These are phyloP conservation scores for Cerrena zonata DNA, from an alignment of 1,284 basidiomycete species.

Conservation along the genomic window DNA sequence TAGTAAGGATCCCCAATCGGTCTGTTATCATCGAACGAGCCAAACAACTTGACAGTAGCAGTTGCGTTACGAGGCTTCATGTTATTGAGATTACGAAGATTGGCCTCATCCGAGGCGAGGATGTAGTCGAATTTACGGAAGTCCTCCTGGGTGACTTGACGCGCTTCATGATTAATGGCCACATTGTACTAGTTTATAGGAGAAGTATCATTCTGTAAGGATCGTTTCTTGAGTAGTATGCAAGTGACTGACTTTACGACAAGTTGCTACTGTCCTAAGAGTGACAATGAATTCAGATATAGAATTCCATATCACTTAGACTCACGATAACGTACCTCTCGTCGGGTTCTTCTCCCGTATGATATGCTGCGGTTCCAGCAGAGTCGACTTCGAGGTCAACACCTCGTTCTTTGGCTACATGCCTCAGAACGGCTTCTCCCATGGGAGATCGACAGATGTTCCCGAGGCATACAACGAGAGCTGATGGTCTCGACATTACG, in stretches of 20 bases:
- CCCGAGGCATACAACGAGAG: slow-evolving; percentile 70
- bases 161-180: slow-evolving; percentile 54
- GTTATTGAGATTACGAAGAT: slow-evolving; percentile 51
- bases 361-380: slow-evolving; percentile 68
- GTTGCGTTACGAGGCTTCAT: slow-evolving; percentile 52
- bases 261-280: slow-evolving; percentile 56
- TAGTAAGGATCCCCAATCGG: slow-evolving; percentile 73
- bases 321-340: slow-evolving; percentile 45
- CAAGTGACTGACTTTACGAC: slow-evolving; percentile 45
- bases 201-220: slow-evolving; percentile 2
- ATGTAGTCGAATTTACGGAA: slow-evolving; percentile 66
- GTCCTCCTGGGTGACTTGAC: slow-evolving; percentile 52
- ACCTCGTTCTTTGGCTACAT: slow-evolving; percentile 57
- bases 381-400: slow-evolving; percentile 64
- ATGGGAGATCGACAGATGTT: slow-evolving; percentile 78
- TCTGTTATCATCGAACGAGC: slow-evolving; percentile 62
- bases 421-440: slow-evolving; percentile 68
- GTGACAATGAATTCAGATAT: background rate
- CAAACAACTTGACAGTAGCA: slow-evolving; percentile 64
- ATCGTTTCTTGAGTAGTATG: background rate
- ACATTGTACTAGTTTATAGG: slow-evolving; percentile 46
- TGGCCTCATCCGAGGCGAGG: slow-evolving; percentile 63
- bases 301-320: background rate
- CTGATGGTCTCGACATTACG: too few species aligned
- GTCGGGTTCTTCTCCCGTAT: slow-evolving; percentile 68